Conservation (phyloP, 78 protist genomes). For the Chrysochromulina parva region DNA sequence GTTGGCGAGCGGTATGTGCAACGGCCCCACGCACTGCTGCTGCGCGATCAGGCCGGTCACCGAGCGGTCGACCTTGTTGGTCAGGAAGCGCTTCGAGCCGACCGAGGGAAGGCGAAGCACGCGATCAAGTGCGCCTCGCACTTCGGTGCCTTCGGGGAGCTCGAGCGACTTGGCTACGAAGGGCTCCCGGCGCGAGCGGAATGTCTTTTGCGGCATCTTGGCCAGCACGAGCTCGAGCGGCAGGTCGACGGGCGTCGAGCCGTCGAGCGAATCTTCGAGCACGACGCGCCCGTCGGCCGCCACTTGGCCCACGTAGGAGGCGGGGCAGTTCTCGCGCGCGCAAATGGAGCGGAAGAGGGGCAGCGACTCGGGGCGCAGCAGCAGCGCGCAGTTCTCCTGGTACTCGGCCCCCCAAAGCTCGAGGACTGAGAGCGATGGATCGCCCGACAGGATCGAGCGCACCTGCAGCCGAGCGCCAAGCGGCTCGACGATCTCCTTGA, state of each 20-base stretch:
- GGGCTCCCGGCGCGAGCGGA: neutral
- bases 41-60: slow-evolving; percentile 92
- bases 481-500: slow-evolving; percentile 81
- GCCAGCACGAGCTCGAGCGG: slow-evolving; percentile 50
- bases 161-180: neutral
- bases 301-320: slow-evolving; percentile 71
- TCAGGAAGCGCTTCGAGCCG: slow-evolving; percentile 87
- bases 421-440: slow-evolving; percentile 60
- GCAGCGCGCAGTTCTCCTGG: slow-evolving; percentile 79
- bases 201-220: slow-evolving; percentile 77
- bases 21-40: slow-evolving; percentile 91
- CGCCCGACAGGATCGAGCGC: slow-evolving; percentile 39
- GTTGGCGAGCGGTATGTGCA: slow-evolving; percentile 83
- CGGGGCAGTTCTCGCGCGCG: slow-evolving; percentile 70
- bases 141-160: neutral
- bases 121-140: slow-evolving; percentile 38
- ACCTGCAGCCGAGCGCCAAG: slow-evolving; percentile 67
- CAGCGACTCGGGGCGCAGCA: slow-evolving; percentile 47
- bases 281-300: slow-evolving; percentile 73
- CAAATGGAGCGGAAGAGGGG: slow-evolving; percentile 43
- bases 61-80: slow-evolving; percentile 84
- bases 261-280: slow-evolving; percentile 21
- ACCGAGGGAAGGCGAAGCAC: slow-evolving; percentile 80
- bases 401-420: slow-evolving; percentile 91
- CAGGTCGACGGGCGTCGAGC: slow-evolving; percentile 53